Base-by-base conservation (phyloP, 2,329 filamentous ascomycete species). In the Sporothrix luriei region DNA sequence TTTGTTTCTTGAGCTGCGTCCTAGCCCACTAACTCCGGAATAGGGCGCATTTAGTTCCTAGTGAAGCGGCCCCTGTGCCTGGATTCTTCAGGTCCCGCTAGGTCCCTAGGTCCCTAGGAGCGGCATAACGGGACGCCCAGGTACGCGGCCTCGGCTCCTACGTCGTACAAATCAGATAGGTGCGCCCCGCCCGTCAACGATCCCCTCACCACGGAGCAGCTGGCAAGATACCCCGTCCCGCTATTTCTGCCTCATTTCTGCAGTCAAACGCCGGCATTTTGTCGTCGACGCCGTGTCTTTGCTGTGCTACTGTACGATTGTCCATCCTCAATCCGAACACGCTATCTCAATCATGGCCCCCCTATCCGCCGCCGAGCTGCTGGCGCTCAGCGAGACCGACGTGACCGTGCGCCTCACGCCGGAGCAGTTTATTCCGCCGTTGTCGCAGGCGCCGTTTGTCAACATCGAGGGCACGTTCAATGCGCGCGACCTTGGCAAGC, bases 401-500 rank as follows among this genome's bases (percentile, higher is more conserved):
- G 79, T 82, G 48, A 74, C 74, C 54, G 71, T 75, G 3, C 76
- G 79, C 51, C 79, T 86, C 67, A 75, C 80, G 3, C 71, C 77
- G 3, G 78, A 78, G 24, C 66, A 76, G 40, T 78, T 83, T 67
- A 71, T 75, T 2, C 75, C 79, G 0, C 78, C 80, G 38, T 75
- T 85, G 40, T 74, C 76, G 10, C 75, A 76, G n/a, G 74, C 81
- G 9, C 84, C 84, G 9, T 86, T 87, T 74, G 73, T 85, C 71
- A 74, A 77, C 68, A 76, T 82, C 38, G 79, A 78, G 33, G 81
- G 82, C 48, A 82, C 84, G 38, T 82, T 85, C 78, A 86, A 86
- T 77, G 77, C 82, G 66, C 83, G 84, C 65, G 84, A 87, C 74
- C 74, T 85, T 14, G 84, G 84, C 67, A 77, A 80, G 38, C 75